Base-by-base conservation (phyloP, 2,329 filamentous ascomycete genomes). In the Lachnellula willkommii region DNA sequence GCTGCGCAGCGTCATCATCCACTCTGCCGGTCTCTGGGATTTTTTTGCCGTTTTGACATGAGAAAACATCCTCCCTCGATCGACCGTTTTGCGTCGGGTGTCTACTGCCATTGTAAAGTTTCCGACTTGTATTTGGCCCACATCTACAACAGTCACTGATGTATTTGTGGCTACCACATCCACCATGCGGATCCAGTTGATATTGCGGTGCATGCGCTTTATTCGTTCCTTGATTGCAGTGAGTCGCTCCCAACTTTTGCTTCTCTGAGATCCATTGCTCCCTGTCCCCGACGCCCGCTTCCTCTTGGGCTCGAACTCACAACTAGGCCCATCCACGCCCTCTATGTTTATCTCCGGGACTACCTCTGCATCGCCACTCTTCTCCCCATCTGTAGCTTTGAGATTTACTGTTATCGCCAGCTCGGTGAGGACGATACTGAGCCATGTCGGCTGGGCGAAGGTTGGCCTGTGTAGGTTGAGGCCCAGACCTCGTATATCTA, bases 401-500 rank as follows among this genome's bases (percentile, higher is more conserved):
- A 91, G 76, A 69, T 99, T 90, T 45, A 97, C 71, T 0, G 90
- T 95, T 50, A 99, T 79, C 50, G 85, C 88, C 50, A 96, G 77
- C 69, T 96, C 94, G 66, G 84, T 89, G 57, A 99, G 74, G 8
- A 94, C 89, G 50, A 99, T 79, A 70, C 92, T 97, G 65, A 96
- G 77, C 91, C 93, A 97, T 60, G 95, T 97, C 46, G 94, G 94
- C 71, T 97, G 91, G 47, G 93, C 90, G 73, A 99, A 97, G 5
- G 94, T 97, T 12, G 94, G 94, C 4, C 92, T 85, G 73, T 99
- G 94, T 60, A 97, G 74, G 55, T 89, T 88, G 65, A 99, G 79
- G 46, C 94, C 91, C 52, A 99, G 79, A 50, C 92, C 90, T 50
- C 94, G 85, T 55, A 99, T 85, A 71, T 96, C 90, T 71, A 99